Evolutionary conservation across 371 early-diverging fungal genomes (phyloP).

Genomic region (Syncephalastrum contaminatum): DNA sequence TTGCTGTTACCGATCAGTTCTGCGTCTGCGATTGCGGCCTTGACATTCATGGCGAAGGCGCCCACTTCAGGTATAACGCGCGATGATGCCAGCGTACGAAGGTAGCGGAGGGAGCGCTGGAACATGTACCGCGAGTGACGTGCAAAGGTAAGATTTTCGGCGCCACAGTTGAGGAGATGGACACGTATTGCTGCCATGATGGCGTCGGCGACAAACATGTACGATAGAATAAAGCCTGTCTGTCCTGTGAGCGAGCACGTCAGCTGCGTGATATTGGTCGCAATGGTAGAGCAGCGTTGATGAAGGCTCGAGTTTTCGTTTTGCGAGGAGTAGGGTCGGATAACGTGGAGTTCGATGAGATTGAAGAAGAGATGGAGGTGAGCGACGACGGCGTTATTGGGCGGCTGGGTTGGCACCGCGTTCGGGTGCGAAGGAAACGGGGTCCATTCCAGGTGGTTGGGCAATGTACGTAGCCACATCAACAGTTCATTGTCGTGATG

Average conservation of each 20-base stretch:
- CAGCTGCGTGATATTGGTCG: conserved; percentile 29
- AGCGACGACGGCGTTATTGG: conserved; percentile 25
- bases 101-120: conserved; percentile 30
- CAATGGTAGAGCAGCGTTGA: conserved; percentile 25
- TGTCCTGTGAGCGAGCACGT: conserved; percentile 18
- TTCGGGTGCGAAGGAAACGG: conserved; percentile 19
- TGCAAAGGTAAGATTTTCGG: conserved; percentile 19
- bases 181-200: conserved; percentile 36
- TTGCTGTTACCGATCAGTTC: conserved; percentile 11
- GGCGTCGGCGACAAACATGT: conserved; percentile 28
- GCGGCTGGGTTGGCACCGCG: conserved; percentile 28
- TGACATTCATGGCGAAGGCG: conserved; percentile 17
- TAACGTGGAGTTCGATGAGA: conserved; percentile 16
- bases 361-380: conserved; percentile 31
- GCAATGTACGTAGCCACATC: conserved; percentile 29
- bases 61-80: conserved; percentile 22
- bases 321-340: conserved; percentile 19
- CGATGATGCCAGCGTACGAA: conserved; percentile 15
- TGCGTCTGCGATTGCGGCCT: conserved; percentile 17
- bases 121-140: conserved; percentile 38
- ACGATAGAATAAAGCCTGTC: conserved; percentile 17
- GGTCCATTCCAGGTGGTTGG: conserved; percentile 33
- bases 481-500: conserved; percentile 21
- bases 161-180: conserved; percentile 38
- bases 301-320: conserved; percentile 8